Conservation (phyloP, 2,329 filamentous ascomycete genomes). For the Penicillium griseofulvum region DNA sequence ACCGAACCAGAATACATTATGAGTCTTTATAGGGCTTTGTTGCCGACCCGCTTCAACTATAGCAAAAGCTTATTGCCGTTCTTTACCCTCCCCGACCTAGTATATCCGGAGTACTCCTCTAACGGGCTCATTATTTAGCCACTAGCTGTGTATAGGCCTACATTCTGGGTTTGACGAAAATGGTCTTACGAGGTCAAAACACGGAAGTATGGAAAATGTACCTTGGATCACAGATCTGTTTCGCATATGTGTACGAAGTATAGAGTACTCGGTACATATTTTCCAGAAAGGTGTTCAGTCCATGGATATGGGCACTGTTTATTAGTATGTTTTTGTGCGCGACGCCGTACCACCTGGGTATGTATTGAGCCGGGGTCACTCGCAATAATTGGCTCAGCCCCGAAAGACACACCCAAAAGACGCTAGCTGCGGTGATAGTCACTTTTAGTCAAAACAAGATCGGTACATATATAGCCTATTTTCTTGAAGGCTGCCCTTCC, state of each 20-base stretch:
- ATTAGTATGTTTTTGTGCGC: too few species aligned
- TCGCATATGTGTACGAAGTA: neutral
- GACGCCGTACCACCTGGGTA: neutral
- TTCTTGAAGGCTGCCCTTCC: neutral
- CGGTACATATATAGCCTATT: neutral
- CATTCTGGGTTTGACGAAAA: neutral
- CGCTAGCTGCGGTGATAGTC: slow-evolving; percentile 3
- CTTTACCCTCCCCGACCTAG: too few species aligned
- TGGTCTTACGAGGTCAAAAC: neutral
- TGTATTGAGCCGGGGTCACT: neutral
- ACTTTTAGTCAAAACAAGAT: neutral
- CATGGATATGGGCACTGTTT: neutral
- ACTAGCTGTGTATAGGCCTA: neutral
- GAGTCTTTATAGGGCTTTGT: too few species aligned
- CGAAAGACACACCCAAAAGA: neutral
- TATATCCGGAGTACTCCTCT: too few species aligned
- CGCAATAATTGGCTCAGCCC: neutral
- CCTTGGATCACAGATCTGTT: neutral
- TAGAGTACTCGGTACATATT: too few species aligned
- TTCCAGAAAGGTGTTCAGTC: neutral
- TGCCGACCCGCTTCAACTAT: too few species aligned
- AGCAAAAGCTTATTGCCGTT: too few species aligned
- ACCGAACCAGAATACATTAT: too few species aligned
- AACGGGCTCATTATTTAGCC: neutral
- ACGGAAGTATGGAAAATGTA: neutral